Evolutionary conservation across 2,329 filamentous ascomycete genomes (phyloP).

Genomic region (Microdochium bolleyi): DNA sequence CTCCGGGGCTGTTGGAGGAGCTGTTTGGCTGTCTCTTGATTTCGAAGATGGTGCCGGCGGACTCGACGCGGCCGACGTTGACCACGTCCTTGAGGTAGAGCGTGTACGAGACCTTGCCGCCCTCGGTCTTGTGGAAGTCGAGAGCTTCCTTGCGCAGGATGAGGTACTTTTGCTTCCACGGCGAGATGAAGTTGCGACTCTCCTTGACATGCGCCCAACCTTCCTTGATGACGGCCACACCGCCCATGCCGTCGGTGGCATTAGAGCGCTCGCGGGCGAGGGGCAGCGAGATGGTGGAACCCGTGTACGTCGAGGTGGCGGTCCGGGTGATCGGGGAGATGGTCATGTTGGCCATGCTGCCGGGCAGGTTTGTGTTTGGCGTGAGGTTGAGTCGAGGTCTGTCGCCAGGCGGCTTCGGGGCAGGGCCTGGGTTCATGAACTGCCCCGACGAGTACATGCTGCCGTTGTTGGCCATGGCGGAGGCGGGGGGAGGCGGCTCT

Average conservation of each 20-base stretch:
- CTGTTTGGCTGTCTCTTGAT: slow-evolving; percentile 71
- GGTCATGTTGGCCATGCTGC: slow-evolving; percentile 72
- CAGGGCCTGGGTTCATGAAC: slow-evolving; percentile 97
- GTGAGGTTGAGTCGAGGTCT: slow-evolving; percentile 75
- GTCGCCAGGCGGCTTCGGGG: slow-evolving; percentile 80
- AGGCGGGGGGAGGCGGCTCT: slow-evolving; percentile 10
- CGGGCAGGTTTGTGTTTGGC: slow-evolving; percentile 65
- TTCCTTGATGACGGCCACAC: slow-evolving; percentile 70
- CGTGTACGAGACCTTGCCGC: slow-evolving; percentile 78
- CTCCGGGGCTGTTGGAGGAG: slow-evolving; percentile 62
- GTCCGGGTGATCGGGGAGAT: slow-evolving; percentile 63
- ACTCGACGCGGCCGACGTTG: slow-evolving; percentile 84
- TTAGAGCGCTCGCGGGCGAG: slow-evolving; percentile 53
- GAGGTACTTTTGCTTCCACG: slow-evolving; percentile 86
- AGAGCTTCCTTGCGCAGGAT: slow-evolving; percentile 88
- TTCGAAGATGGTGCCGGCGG: slow-evolving; percentile 87
- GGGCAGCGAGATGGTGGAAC: slow-evolving; percentile 66
- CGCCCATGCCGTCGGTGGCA: slow-evolving; percentile 54
- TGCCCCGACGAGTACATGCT: slow-evolving; percentile 54
- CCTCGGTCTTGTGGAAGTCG: slow-evolving; percentile 90
- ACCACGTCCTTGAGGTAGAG: slow-evolving; percentile 82
- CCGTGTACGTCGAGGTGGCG: slow-evolving; percentile 59
- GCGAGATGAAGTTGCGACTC: slow-evolving; percentile 74
- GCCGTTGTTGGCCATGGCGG: slow-evolving; percentile 17
- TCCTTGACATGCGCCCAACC: slow-evolving; percentile 85